Base-by-base conservation (phyloP, 371 early-diverging fungal genomes). In the Mucor indicus region DNA sequence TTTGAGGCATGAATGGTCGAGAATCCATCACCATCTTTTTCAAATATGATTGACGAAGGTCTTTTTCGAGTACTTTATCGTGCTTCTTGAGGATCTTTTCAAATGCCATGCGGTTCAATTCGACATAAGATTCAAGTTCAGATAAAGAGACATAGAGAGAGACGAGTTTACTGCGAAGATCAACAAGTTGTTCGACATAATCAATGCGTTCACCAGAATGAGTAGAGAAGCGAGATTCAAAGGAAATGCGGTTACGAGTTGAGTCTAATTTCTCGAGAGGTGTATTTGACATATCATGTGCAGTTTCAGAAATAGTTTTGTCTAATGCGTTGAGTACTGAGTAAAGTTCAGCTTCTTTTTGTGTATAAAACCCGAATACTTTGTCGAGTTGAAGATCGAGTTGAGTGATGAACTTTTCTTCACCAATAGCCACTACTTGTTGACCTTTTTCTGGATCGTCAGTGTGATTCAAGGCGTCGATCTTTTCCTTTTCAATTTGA, bases 31-130 rank as follows among this genome's bases (percentile, higher is more conserved):
- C 85, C 39, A 77, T 80, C 36, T 69, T 69, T 16, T 69, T 57
- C 59, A 84, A 68, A 56, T 85, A 85, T 6, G 21, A 13, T 19
- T 54, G 22, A 4, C 53, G 46, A 30, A 87, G 71, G 21, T 79
- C 62, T 11, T 64, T 65, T 11, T 60, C 65, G 0, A 86, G 79
- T 21, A 89, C 85, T 31, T 94, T 97, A 75, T 97, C 96, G 60
- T 84, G 91, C 69, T 96, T 95, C 63, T 95, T 96, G n/a, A 96
- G 67, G 53, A 96, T 90, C 66, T 94, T 97, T 60, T 79, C 75
- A 67, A 98, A 96, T 2, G 94, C 96, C 0, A 90, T 92, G 42
- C 79, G 66, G 73, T 98, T 97, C 35, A 95, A 77, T 32, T 87
- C 81, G 27, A 84, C 81, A 50, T 87, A 98, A 6, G 91, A 82